Evolutionary conservation across 306 rosid species (phyloP).

Genomic region (Calophaca sinica): DNA sequence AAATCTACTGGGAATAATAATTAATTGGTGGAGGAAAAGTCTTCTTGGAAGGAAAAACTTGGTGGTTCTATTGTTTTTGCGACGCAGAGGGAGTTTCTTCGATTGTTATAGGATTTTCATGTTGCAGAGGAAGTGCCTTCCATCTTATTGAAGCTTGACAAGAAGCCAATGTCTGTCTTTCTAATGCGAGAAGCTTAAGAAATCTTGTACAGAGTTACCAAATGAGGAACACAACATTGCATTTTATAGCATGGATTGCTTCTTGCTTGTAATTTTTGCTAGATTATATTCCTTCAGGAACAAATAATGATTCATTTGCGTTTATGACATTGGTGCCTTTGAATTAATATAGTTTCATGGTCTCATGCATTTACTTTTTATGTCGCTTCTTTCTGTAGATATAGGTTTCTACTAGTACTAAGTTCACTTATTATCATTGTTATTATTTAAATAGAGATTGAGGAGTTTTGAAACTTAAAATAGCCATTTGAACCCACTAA

Average conservation of each 20-base stretch:
- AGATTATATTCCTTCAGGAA: neutral
- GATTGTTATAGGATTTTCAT: neutral
- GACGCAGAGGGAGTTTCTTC: neutral
- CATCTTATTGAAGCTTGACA: too few relatives aligned
- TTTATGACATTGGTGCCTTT: slow-evolving; percentile 8
- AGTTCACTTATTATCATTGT: slow-evolving; percentile 7
- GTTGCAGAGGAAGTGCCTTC: too few relatives aligned
- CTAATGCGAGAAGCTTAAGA: neutral
- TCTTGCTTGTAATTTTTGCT: slow-evolving; percentile 3
- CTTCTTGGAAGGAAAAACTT: neutral
- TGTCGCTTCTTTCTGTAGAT: neutral
- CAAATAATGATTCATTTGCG: slow-evolving; percentile 2
- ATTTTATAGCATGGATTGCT: neutral
- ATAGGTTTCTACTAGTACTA: neutral
- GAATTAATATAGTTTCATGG: slow-evolving; percentile 8
- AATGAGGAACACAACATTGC: neutral
- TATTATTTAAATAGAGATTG: neutral
- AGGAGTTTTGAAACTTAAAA: neutral
- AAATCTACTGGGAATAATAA: slow-evolving; percentile 1
- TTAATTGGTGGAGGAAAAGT: neutral
- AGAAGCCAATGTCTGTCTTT: too few relatives aligned
- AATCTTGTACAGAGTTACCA: neutral
- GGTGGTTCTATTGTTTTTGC: neutral
- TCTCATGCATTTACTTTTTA: neutral
- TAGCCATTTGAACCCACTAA: neutral